These are phyloP conservation scores for Sanghuangporus weigelae DNA, from an alignment of 1,284 basidiomycete species.

Conservation along the genomic window DNA sequence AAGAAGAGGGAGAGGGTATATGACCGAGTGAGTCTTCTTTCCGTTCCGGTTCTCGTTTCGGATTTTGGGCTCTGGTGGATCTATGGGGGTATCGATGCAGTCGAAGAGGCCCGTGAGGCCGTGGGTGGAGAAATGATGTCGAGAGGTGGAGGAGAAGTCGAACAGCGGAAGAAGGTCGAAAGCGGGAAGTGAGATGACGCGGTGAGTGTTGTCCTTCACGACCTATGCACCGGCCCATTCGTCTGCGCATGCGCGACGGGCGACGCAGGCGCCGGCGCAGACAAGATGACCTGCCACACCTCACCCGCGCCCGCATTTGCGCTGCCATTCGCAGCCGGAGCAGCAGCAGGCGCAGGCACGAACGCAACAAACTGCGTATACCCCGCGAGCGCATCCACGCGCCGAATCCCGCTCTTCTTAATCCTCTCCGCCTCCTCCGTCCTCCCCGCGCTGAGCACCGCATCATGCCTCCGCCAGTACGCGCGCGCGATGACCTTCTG, in stretches of 20 bases:
- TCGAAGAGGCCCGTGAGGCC: background rate
- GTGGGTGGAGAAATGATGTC: background rate
- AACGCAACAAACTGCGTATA: conserved; percentile 7
- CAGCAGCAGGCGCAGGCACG: background rate
- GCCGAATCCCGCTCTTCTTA: conserved; percentile 9
- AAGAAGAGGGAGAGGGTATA: background rate
- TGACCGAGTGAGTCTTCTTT: background rate
- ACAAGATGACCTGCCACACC: conserved; percentile 5
- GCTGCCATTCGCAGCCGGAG: background rate
- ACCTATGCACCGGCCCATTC: background rate
- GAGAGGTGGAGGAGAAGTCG: background rate
- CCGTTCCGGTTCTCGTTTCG: background rate
- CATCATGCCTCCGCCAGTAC: conserved; percentile 6
- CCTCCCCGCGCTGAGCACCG: background rate
- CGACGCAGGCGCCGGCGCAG: background rate
- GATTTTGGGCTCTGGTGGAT: background rate
- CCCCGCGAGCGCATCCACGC: conserved; percentile 10
- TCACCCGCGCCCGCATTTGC: background rate
- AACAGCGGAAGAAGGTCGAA: background rate
- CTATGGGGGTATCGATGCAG: conserved; percentile 1
- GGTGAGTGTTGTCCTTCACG: background rate
- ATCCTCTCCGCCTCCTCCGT: background rate
- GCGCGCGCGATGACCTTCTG: conserved; percentile 5
- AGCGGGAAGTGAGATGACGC: background rate
- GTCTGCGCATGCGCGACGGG: background rate